Evolutionary conservation across 345 rosid genomes (phyloP), one percentile per base, ranked within the genome.

Genomic region (Physaria fendleri): DNA sequence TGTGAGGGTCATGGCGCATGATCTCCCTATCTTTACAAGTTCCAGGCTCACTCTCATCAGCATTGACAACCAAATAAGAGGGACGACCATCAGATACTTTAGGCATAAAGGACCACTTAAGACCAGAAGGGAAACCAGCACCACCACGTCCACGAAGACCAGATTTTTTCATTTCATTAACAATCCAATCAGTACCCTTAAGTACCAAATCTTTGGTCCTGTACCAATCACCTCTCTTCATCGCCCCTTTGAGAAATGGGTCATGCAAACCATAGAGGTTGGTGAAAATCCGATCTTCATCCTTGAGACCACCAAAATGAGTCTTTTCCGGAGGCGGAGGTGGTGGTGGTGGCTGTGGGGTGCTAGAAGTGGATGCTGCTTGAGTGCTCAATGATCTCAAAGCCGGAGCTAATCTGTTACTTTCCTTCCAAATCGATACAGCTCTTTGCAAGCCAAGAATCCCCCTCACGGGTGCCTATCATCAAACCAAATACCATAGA

Each of bases 11-110:
- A 39, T 87, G 99, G 33, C 96, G 83, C 97, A 90, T 85, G 54
- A 94, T 90, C 55, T 90, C 99, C 78, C 97, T 83, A 63, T 94
- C 99, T 71, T 90, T 94, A 65, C 99, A 90, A 54, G 99, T 94
- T 60, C 96, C 97, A n/a, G 99, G 99, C 76, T 94, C 99, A 85
- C 99, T 94, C 80, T 94, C 99, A 84, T 94, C 97, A 24, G 95
- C 99, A 48, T 90, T 90, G 28, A 94, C 97, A 58, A 90, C 99
- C 64, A 94, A 90, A 78, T 90, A 94, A 15, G 97, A 88, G 1
- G 99, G 99, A 33, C 96, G 99, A 1, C 97, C 95, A 71, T 90
- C 99, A 43, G 97, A 90, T 25, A 79, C 85, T 72, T 87, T 87
- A n/a, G 97, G 96, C 97, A 94, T 90, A 71, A 94, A 94, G 7